Base-by-base conservation (phyloP, 2,329 filamentous ascomycete species). In the Eutypella sp. region DNA sequence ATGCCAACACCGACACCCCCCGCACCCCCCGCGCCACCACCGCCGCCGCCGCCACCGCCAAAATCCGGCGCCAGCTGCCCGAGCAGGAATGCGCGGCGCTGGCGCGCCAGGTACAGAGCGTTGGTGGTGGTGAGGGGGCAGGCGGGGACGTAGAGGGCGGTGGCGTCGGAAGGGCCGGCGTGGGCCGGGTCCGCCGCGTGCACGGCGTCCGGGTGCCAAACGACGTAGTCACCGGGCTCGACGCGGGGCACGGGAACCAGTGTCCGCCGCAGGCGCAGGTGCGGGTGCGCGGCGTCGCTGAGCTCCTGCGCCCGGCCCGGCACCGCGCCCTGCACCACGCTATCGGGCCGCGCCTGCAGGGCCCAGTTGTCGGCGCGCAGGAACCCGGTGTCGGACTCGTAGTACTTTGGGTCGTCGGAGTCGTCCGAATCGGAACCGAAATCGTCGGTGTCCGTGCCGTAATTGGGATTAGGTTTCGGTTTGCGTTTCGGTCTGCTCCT, bases 61-160 rank as follows among this genome's bases (percentile, higher is more conserved):
- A 89, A 89, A 55, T 89, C 85, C 20, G 82, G 83, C 0, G 76
- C 79, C 1, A 83, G 82, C 1, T 73, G 78, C 4, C 89, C 89
- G 1, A 71, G 62, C 4, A 85, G 66, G 53, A 92, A 92, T 1
- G 80, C 77, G 23, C 79, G 74, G 16, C 87, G 77, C 68, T 95
- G 89, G 19, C 79, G 75, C 2, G 69, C 75, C 1, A 91, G 72
- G 60, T 90, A 93, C 25, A 79, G 67, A 0, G 85, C 82, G 59
- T 93, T 96, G 37, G 75, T 73, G 44, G 84, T 78, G 0, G 89
- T 95, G 25, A 89, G 74, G 0, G 91, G 90, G 46, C 87, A 92
- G 0, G 87, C 84, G 1, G 91, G 90, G 44, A 96, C 93, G 59
- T 96, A 96, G 49, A 96, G 60, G 1, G 95, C 89, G 57, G 82